Percentiles rank a stretch among this genome's conserved stretches.
phyloP scores from a whole-genome alignment of 192 early-diverging fungal genomes.

The Phlyctochytrium arcticum region DNA sequence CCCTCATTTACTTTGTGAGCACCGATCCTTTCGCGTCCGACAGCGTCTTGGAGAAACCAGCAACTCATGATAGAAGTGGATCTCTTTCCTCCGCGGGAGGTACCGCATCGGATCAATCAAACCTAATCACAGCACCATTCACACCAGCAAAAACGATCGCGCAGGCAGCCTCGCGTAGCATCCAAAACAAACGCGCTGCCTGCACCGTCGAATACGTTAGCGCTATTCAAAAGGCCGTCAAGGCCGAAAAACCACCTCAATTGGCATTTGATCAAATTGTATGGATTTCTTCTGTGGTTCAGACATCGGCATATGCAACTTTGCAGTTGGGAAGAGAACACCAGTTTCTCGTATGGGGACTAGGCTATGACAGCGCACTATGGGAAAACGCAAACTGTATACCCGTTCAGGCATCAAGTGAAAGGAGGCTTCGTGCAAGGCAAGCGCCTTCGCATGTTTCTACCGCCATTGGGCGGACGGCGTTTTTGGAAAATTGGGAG shows the following conservation, averaged over 20 bases:
- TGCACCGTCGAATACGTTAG: background rate
- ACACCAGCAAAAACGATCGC: too few species aligned
- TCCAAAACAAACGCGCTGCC: background rate
- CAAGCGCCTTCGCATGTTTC: too few species aligned
- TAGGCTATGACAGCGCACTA: background rate
- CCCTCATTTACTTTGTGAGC: background rate
- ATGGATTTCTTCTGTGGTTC: background rate
- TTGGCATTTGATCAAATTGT: background rate
- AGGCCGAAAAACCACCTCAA: background rate
- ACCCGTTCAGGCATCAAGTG: too few species aligned
- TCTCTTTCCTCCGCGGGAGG: background rate
- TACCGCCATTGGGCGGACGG: too few species aligned
- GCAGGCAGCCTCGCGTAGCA: background rate
- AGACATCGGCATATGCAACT: background rate
- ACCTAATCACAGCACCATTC: background rate
- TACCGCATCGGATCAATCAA: background rate
- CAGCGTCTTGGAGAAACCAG: background rate
- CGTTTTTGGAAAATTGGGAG: too few species aligned
- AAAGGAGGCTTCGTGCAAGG: too few species aligned
- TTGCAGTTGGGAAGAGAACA: background rate
- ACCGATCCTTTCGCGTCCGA: too few species aligned
- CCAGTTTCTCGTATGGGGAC: background rate
- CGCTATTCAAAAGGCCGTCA: background rate
- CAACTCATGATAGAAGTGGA: background rate
- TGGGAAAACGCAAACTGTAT: too few species aligned